Base-by-base conservation (phyloP, 108 stramenopile species). In the Cyclotella cryptica region DNA sequence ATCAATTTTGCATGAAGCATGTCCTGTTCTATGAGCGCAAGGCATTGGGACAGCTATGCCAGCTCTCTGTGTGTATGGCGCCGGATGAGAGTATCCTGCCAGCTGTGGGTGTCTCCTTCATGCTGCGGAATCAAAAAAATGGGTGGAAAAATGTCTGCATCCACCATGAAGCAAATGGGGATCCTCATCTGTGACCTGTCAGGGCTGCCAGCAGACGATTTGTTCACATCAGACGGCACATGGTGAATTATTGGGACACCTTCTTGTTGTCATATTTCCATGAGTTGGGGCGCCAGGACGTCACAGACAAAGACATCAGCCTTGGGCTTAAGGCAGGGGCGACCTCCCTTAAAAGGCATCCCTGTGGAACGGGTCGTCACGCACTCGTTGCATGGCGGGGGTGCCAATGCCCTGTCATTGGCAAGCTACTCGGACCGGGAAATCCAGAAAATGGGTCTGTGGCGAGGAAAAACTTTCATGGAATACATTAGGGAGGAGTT, bases 361-460 rank as follows among this genome's bases (percentile, higher is more conserved):
- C 70, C 70, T 4, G 58, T 71, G 41, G 70, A 71, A 12, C 57
- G 8, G 26, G 42, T 71, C 21, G 57, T 58, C 35, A 58, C 68
- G 30, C 68, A 52, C 21, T 69, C 68, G 3, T 22, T 66, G 29
- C 53, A 21, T 13, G 21, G 51, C 8, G 57, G 70, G 9, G 70
- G 70, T 7, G 70, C 70, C 39, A 71, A 44, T 27, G 70, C 70
- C 10, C 19, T 57, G 21, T 10, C 40, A 19, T 58, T 71, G 24
- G 44, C 70, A 26, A 55, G 70, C 22, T 71, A 71, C 21, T 42
- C 22, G 0, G 70, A 71, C 70, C 9, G 44, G 24, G 21, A 71
- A 19, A 71, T 71, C 1, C 70, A 71, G 39, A 71, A 71, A 21
- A 58, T 71, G 70, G 57, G 70, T 3, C 54, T 5, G 17, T 71